Conservation (phyloP, 257 asterid species). For the Nicotiana paniculata region DNA sequence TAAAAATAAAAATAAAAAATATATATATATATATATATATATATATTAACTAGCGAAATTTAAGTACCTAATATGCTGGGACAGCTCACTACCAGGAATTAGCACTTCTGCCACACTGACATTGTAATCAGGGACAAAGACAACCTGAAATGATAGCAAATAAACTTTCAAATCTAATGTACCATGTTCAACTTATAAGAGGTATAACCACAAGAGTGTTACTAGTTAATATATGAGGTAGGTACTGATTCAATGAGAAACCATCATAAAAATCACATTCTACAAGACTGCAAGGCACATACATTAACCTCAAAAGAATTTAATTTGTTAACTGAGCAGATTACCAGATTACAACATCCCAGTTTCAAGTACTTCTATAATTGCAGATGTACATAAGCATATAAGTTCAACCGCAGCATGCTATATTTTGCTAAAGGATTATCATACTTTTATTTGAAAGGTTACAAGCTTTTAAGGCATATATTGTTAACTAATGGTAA, state of each 20-base stretch:
- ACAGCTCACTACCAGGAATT: conserved; percentile 78
- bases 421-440: no score
- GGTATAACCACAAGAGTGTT: background rate
- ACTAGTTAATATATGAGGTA: background rate
- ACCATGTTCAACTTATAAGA: background rate
- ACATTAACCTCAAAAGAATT: no score
- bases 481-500: background rate
- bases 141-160: conserved; percentile 29
- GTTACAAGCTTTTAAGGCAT: background rate
- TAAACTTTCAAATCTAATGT: background rate
- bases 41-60: background rate
- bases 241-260: background rate
- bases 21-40: no score
- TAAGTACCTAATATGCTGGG: conserved; percentile 78
- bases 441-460: background rate
- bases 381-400: no score
- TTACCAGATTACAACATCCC: no score
- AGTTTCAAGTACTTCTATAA: no score
- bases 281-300: background rate
- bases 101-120: conserved; percentile 76
- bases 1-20: no score
- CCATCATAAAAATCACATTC: background rate
- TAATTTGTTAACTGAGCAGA: no score
- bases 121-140: conserved; percentile 83
- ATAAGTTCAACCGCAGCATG: no score